Conservation (phyloP, 345 rosid genomes). For the Salix caprea region DNA sequence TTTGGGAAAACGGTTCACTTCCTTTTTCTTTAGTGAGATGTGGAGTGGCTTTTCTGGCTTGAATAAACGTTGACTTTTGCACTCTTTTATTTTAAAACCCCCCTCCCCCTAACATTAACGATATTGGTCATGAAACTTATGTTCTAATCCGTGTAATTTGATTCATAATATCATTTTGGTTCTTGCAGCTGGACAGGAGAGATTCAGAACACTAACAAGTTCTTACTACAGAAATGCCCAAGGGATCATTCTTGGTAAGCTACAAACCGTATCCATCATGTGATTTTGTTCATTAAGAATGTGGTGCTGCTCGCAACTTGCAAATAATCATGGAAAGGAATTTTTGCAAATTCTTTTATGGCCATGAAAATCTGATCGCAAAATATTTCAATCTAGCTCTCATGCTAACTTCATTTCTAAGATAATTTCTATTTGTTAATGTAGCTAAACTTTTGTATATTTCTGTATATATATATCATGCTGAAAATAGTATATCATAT, state of each 20-base stretch:
- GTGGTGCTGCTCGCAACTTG: neutral
- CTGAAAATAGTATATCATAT: neutral
- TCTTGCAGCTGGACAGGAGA: conserved; percentile 95
- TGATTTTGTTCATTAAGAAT: conserved; percentile 11
- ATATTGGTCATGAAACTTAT: neutral
- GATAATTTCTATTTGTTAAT: neutral
- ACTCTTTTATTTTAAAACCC: neutral
- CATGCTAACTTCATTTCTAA: neutral
- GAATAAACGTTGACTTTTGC: neutral
- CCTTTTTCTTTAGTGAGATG: neutral
- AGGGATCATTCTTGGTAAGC: conserved; percentile 87
- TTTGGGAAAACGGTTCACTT: neutral
- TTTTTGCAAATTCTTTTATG: neutral
- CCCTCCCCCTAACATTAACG: neutral
- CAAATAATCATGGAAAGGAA: neutral
- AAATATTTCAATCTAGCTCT: neutral
- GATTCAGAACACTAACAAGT: conserved; percentile 86
- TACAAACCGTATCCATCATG: neutral
- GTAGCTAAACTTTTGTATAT: neutral
- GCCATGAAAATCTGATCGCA: neutral
- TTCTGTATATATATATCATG: neutral
- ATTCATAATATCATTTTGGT: neutral
- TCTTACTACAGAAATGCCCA: conserved; percentile 93
- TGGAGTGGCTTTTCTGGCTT: neutral
- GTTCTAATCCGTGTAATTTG: neutral